Base-by-base conservation (phyloP, 2,329 filamentous ascomycete genomes). In the Colletotrichum trifolii region DNA sequence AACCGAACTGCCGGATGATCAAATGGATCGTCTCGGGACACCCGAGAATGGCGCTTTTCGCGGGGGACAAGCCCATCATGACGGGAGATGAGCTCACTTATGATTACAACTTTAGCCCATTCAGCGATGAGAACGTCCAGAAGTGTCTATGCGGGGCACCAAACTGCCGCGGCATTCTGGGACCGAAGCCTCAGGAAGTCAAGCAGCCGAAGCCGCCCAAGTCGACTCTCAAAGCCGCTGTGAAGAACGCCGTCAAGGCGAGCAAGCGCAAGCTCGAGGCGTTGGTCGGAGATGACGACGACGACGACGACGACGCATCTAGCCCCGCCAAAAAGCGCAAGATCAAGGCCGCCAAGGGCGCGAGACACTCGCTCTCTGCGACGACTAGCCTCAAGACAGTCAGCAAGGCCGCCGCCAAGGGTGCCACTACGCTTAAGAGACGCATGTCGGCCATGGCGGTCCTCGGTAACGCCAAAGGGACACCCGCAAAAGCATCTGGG, bases 81-180 rank as follows among this genome's bases (percentile, higher is more conserved):
- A 97, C 94, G 10, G 96, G 96, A 33, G 94, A 98, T 68, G 96
- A 99, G 78, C 83, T 99, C 67, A 98, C 94, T 0, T 99, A 99
- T 76, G 96, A 99, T 82, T 90, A 90, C 81, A 90, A 90, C 74
- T 90, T 90, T 73, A 88, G 90, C 72, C 88, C 88, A 3, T 90
- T 90, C 75, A 90, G 87, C 9, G 82, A 85, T 72, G 90, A 90
- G 79, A 90, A 90, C 73, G 87, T 90, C 52, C 88, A 90, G 74
- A 85, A 83, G 73, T 90, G 88, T 75, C 82, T 89, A 35, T 90
- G 88, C 74, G 87, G 87, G 66, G 84, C 84, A 69, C 74, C 79
- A 42, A 90, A 90, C 76, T 90, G 88, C 74, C 85, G 88, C 60
- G 88, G 88, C 46, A 83, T 90, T 17, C 78, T 90, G 40, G 88